Base-by-base conservation (phyloP, 2,329 filamentous ascomycete genomes). In the Monilinia aucupariae region DNA sequence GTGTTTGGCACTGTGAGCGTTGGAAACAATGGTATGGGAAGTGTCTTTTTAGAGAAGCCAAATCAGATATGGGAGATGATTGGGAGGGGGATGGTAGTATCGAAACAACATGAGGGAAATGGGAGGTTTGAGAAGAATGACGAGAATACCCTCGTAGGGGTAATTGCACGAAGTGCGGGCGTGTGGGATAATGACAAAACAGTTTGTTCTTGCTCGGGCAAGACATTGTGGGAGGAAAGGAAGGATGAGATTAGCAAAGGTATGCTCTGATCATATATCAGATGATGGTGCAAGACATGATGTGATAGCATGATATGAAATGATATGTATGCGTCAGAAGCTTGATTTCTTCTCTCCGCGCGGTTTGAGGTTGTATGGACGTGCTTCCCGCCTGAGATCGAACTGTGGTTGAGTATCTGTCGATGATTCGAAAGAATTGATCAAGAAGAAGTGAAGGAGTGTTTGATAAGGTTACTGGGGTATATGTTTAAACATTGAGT, bases 101-200 rank as follows among this genome's bases (percentile, higher is more conserved):
- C 91, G 51, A 86, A 74, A 65, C 80, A 86, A 75, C 78, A 84
- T 64, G 83, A 86, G 68, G 79, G 79, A 64, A 83, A 86, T 45
- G 81, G 79, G 1, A 80, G 79, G 62, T 81, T 83, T 72, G 77
- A 87, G 69, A 81, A 81, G 70, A 92, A 96, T 69, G 90, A 96
- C 73, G 82, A 86, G 62, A 85, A 96, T 74, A 96, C 92, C 25
- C 80, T 97, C 58, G 90, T 96, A 2, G 94, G 94, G 10, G 92
- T 99, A 59, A 91, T 99, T 77, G 94, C 94, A 55, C 82, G 94
- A 73, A 97, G 92, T 76, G 93, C 94, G 20, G 94, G 94, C n/a
- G 89, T 96, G 66, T 99, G 94, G 94, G 93, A 97, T 75, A 96
- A 99, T 71, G 91, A 97, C 75, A 99, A 97, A 82, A 96, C 90